Evolutionary conservation across 2,329 filamentous ascomycete species (phyloP), one percentile per base, ranked within the genome.

Genomic region (Rachicladosporium sp.): DNA sequence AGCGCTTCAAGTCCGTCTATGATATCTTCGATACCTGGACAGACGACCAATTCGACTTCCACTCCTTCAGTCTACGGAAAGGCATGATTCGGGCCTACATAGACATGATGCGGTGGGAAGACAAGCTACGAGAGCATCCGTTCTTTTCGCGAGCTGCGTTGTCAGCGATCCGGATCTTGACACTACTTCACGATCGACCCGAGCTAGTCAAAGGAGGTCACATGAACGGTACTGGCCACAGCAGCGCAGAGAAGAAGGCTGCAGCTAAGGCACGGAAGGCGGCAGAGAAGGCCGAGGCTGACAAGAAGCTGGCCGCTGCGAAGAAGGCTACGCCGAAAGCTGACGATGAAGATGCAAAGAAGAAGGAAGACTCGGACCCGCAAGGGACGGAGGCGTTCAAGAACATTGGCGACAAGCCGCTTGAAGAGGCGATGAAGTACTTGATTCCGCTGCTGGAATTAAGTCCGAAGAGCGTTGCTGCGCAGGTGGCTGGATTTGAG

Each of bases 11-110:
- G 48, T 72, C 84, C 13, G 76, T 98, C 42, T 80, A 81, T 59
- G 86, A 84, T 62, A 93, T 98, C 49, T 98, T 98, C 54, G 89
- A 96, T 49, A 78, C 86, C 12, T 98, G 91, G 91, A 82, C 93
- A 57, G 93, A 98, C 59, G 91, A 98, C 53, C 91, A 98, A 56
- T 95, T 96, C 54, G 91, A 98, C 60, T 98, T 98, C 69, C 93
- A 98, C 69, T 86, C 78, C 59, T 98, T 98, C 63, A 95, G 87
- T 12, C 69, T 98, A n/a, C 74, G 91, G 12, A 98, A 96, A 63
- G 93, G 93, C 10, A 89, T 94, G 69, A 85, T 96, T 44, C 74
- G 89, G 41, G 84, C 91, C 1, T 98, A 98, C 57, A 70, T 98
- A 31, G 88, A 95, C 52, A 94, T 98, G 86, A 72, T 98, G 35